Conservation (phyloP, 2,329 filamentous ascomycete genomes). For the Alternaria alternata region DNA sequence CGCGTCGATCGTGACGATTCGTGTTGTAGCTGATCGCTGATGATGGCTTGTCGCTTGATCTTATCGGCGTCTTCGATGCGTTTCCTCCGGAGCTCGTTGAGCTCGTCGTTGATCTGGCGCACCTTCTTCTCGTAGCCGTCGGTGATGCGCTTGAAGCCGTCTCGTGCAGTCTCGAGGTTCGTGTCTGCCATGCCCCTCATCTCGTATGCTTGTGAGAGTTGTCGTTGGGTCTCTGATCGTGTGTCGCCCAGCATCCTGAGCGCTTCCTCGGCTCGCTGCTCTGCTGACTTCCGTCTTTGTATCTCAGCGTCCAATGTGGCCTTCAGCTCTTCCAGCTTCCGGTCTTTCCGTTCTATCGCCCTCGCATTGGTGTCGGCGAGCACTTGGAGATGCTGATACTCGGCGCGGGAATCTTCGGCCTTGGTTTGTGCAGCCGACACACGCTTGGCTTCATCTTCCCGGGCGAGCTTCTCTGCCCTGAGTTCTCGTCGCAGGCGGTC, state of each 20-base stretch:
- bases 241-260: conserved; percentile 71
- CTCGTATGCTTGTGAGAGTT: conserved; percentile 66
- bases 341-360: conserved; percentile 74
- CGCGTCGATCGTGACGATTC: conserved; percentile 68
- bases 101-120: conserved; percentile 63
- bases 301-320: conserved; percentile 70
- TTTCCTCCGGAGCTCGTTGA: conserved; percentile 42
- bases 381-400: conserved; percentile 74
- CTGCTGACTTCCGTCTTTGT: conserved; percentile 66
- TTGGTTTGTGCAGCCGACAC: conserved; percentile 74
- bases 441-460: conserved; percentile 75
- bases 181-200: conserved; percentile 62
- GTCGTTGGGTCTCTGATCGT: conserved; percentile 65
- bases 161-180: conserved; percentile 72
- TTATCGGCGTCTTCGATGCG: conserved; percentile 44
- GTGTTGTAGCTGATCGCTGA: conserved; percentile 76
- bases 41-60: conserved; percentile 65
- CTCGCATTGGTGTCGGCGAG: conserved; percentile 76
- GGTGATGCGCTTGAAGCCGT: conserved; percentile 74
- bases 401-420: conserved; percentile 71
- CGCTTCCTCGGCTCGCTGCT: conserved; percentile 67
- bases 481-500: conserved; percentile 77
- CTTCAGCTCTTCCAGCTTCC: conserved; percentile 75
- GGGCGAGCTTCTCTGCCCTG: conserved; percentile 53
- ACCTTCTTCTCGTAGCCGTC: conserved; percentile 52